Percentiles rank a stretch among this genome's conserved stretches.
Conservation (phyloP, 169 alveolate genomes). For the Perkinsus chesapeaki region DNA sequence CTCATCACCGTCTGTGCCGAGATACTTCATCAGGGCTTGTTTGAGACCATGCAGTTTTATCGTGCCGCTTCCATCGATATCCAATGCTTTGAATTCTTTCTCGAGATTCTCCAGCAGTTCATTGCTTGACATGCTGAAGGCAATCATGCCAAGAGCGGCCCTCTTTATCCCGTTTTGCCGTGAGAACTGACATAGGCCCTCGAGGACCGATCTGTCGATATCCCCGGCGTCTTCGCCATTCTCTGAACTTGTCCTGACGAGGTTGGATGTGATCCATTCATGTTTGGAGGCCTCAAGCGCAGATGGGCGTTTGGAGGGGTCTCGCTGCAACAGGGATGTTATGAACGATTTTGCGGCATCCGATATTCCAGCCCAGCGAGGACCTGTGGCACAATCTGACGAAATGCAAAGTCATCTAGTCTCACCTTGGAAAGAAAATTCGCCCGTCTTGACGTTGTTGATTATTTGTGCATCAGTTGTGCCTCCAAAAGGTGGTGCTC, state of each 20-base stretch:
- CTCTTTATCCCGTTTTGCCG: not conserved
- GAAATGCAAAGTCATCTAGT: not conserved
- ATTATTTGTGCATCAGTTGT: slow-evolving; percentile 57
- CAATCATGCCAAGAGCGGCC: slow-evolving; percentile 13
- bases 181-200: not conserved
- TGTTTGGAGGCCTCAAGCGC: slow-evolving; percentile 63
- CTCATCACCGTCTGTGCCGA: not conserved
- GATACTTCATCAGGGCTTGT: not conserved
- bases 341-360: slow-evolving; percentile 53
- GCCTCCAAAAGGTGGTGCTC: slow-evolving; percentile 77
- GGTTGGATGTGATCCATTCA: slow-evolving; percentile 50
- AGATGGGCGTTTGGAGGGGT: slow-evolving; percentile 54
- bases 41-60: slow-evolving; percentile 10
- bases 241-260: slow-evolving; percentile 1
- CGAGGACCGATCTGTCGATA: not conserved
- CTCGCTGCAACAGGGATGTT: slow-evolving; percentile 34
- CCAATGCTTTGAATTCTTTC: slow-evolving; percentile 11
- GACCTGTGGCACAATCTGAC: not conserved
- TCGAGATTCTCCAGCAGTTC: slow-evolving; percentile 17
- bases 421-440: not conserved
- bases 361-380: slow-evolving; percentile 46
- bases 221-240: not conserved
- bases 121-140: not conserved
- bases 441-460: slow-evolving; percentile 48
- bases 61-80: slow-evolving; percentile 34